Evolutionary conservation across 2,329 filamentous ascomycete genomes (phyloP).

Genomic region (Verruconis gallopava): DNA sequence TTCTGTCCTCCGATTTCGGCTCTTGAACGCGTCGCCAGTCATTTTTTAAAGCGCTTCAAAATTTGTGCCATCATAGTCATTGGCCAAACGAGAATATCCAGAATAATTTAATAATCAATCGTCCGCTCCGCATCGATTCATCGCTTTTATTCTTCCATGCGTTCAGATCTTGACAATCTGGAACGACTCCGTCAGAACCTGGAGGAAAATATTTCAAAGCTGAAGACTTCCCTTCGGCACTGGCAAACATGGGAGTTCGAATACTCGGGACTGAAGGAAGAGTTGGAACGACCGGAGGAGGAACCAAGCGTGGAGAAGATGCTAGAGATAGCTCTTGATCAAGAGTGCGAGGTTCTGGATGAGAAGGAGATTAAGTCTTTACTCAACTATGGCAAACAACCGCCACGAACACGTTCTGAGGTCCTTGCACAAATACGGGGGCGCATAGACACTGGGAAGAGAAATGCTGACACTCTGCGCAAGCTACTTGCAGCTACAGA

Average conservation of each 20-base stretch:
- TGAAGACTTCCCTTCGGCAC: slow-evolving; percentile 65
- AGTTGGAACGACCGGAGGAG: slow-evolving; percentile 44
- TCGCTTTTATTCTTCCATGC: neutral
- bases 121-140: too few species aligned
- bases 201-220: slow-evolving; percentile 60
- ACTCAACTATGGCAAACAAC: slow-evolving; percentile 31
- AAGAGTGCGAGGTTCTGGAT: slow-evolving; percentile 51
- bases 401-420: slow-evolving; percentile 44
- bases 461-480: slow-evolving; percentile 63
- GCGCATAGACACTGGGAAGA: slow-evolving; percentile 61
- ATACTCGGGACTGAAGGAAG: slow-evolving; percentile 79
- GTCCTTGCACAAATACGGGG: slow-evolving; percentile 56
- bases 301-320: slow-evolving; percentile 42
- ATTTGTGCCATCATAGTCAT: too few species aligned
- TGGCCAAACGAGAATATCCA: too few species aligned
- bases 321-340: slow-evolving; percentile 39
- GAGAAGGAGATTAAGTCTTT: slow-evolving; percentile 46
- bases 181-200: slow-evolving; percentile 33
- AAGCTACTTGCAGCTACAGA: slow-evolving; percentile 59
- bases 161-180: slow-evolving; percentile 3
- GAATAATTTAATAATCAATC: too few species aligned
- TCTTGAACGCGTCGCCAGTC: too few species aligned
- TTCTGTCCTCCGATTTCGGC: too few species aligned
- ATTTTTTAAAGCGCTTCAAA: too few species aligned
- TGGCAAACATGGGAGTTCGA: slow-evolving; percentile 89